These are phyloP conservation scores for Monarda citriodora DNA, from an alignment of 305 asterid species.

Conservation along the genomic window DNA sequence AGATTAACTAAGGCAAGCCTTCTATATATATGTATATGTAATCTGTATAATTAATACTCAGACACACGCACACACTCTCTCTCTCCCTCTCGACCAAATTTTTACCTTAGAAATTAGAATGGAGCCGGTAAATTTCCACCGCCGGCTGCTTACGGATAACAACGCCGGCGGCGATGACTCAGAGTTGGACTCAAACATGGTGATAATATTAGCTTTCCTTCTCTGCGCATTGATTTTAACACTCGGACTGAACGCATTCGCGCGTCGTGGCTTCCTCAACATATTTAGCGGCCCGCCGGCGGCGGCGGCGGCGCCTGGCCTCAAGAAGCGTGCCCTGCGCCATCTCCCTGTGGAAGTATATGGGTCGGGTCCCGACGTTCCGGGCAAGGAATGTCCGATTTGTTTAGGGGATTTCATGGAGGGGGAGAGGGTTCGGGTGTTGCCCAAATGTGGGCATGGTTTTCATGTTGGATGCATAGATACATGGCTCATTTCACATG, in stretches of 20 bases:
- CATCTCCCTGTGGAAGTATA: conserved; percentile 22
- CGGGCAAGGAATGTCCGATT: conserved; percentile 25
- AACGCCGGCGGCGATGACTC: conserved; percentile 10
- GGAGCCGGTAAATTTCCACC: conserved; percentile 5
- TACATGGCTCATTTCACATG: conserved; percentile 28
- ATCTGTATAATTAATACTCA: no score
- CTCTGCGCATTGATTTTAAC: conserved; percentile 41
- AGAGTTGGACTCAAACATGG: conserved; percentile 46
- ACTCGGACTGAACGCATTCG: conserved; percentile 37
- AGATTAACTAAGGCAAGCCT: no score
- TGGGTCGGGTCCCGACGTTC: conserved; percentile 10
- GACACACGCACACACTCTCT: no score
- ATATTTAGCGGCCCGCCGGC: conserved; percentile 8
- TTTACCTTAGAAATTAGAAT: no score
- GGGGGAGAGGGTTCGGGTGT: conserved; percentile 30
- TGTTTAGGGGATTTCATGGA: conserved; percentile 32
- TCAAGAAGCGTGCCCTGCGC: conserved; percentile 22
- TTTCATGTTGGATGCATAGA: conserved; percentile 32
- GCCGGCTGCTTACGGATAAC: conserved; percentile 11
- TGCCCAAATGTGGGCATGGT: conserved; percentile 29
- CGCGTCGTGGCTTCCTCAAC: conserved; percentile 30
- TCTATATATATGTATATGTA: no score
- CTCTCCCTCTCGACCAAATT: no score
- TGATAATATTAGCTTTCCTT: conserved; percentile 44
- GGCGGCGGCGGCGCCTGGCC: conserved; percentile 18